Percentiles rank a stretch among this genome's conserved stretches.
phyloP scores from a whole-genome alignment of 2,329 filamentous ascomycete species.

The Lachnellula suecica region DNA sequence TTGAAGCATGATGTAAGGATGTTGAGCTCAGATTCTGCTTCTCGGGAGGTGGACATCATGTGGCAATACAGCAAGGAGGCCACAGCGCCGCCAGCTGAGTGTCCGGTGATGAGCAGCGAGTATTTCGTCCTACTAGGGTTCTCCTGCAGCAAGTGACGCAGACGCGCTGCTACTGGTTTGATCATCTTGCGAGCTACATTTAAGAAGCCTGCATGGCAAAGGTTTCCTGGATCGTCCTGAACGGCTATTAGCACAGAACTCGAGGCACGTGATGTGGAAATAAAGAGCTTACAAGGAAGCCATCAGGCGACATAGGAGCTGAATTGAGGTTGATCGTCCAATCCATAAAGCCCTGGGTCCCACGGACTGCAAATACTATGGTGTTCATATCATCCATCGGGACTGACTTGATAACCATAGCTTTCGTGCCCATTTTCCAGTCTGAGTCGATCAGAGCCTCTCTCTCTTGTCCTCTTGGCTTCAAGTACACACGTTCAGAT shows the following conservation, averaged over 20 bases:
- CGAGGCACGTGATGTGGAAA: background rate
- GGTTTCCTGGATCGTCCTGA: constrained; percentile 70
- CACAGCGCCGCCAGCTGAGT: constrained; percentile 83
- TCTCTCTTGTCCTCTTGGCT: constrained; percentile 59
- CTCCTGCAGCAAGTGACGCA: constrained; percentile 69
- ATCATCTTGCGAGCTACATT: constrained; percentile 75
- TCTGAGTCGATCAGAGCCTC: constrained; percentile 71
- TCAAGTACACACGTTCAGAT: constrained; percentile 71
- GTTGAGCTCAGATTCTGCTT: constrained; percentile 66
- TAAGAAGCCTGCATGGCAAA: constrained; percentile 80
- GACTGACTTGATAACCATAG: constrained; percentile 81
- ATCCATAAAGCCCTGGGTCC: constrained; percentile 77
- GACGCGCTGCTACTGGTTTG: constrained; percentile 65
- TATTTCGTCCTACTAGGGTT: constrained; percentile 65
- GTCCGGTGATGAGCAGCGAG: constrained; percentile 80
- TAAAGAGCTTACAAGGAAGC: constrained; percentile 57
- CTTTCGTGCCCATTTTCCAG: constrained; percentile 74
- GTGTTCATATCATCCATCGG: constrained; percentile 75
- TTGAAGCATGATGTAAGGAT: constrained; percentile 70
- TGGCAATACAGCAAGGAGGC: constrained; percentile 78
- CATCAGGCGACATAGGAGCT: constrained; percentile 61
- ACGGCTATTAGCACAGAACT: constrained; percentile 5
- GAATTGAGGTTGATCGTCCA: constrained; percentile 82
- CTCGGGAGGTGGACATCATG: constrained; percentile 63
- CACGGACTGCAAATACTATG: constrained; percentile 81